Evolutionary conservation across 2,329 filamentous ascomycete genomes (phyloP).

Genomic region (Fusarium sp.): DNA sequence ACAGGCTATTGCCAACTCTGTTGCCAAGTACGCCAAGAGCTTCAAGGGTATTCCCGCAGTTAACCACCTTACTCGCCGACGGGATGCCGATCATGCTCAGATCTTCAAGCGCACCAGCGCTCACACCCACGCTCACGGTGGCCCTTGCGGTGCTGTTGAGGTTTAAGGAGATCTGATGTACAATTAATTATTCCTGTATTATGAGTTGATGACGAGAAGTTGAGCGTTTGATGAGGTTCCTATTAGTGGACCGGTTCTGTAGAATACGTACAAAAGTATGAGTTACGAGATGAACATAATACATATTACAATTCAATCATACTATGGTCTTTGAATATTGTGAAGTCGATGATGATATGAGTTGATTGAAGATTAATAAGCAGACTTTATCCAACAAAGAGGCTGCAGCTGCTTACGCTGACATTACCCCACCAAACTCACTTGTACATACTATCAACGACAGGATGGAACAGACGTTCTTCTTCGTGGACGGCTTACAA

Average conservation of each 20-base stretch:
- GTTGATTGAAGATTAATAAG: background rate
- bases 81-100: constrained; percentile 48
- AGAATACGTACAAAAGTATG: constrained; percentile 31
- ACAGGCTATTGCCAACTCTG: constrained; percentile 56
- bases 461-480: constrained; percentile 7
- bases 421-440: background rate
- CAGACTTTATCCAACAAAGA: background rate
- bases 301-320: background rate
- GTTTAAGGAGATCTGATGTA: background rate
- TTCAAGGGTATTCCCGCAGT: constrained; percentile 51
- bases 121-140: constrained; percentile 46
- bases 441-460: background rate
- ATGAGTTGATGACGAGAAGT: constrained; percentile 17
- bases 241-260: constrained; percentile 6
- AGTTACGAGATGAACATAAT: constrained; percentile 18
- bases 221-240: background rate
- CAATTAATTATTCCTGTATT: constrained; percentile 14
- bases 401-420: background rate
- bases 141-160: constrained; percentile 46
- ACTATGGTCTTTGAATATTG: no score
- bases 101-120: constrained; percentile 45
- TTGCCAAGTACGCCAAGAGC: constrained; percentile 56
- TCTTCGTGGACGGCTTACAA: constrained; percentile 15
- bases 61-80: constrained; percentile 46
- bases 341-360: background rate